These are phyloP conservation scores for Rhamnella rubrinervis DNA, from an alignment of 331 rosid species.

Conservation along the genomic window DNA sequence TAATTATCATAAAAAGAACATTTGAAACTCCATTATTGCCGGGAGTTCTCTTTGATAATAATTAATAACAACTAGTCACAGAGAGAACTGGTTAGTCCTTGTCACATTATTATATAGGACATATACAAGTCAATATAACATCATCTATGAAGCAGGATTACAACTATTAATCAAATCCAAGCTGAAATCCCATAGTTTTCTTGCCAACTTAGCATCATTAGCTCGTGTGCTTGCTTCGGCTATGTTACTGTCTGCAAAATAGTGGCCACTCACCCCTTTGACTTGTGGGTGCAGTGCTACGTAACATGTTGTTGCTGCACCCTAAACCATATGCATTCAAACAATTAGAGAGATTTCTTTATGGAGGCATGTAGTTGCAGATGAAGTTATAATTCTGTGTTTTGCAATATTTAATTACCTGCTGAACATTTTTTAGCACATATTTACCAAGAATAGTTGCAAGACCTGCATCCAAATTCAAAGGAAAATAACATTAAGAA, in stretches of 20 bases:
- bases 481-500: constrained; percentile 11
- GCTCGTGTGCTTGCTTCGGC: constrained; percentile 52
- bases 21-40: neutral
- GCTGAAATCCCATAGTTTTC: constrained; percentile 55
- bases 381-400: neutral
- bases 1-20: no score
- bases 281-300: constrained; percentile 54
- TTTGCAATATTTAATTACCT: constrained; percentile 35
- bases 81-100: neutral
- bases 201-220: constrained; percentile 43
- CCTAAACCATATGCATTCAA: constrained; percentile 23
- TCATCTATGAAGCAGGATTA: neutral
- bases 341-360: neutral
- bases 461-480: constrained; percentile 39
- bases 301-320: constrained; percentile 63
- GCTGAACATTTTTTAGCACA: constrained; percentile 48
- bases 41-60: no score
- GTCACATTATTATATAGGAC: neutral
- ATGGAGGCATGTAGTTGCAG: neutral
- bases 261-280: constrained; percentile 41
- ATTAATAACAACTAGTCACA: neutral
- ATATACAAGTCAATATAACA: neutral
- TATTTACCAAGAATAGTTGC: constrained; percentile 42
- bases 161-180: constrained; percentile 28
- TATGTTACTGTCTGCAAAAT: constrained; percentile 48